Evolutionary conservation across 208 protist species (phyloP).

Genomic region (Wallacemonas sp.): DNA sequence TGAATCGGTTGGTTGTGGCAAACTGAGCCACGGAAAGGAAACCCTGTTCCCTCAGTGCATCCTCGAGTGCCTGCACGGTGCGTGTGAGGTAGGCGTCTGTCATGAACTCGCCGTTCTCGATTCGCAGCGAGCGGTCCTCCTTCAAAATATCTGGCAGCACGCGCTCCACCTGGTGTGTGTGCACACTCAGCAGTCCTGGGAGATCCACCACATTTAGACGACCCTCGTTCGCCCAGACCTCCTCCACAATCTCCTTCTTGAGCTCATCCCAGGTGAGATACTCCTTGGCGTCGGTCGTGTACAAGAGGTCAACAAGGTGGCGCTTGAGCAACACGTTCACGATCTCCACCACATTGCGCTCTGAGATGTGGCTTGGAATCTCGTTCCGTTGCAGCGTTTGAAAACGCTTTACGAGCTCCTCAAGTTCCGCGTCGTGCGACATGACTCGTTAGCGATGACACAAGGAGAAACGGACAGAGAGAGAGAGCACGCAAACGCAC

Average conservation of each 20-base stretch:
- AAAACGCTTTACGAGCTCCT: slow-evolving; percentile 66
- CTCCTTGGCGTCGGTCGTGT: slow-evolving; percentile 81
- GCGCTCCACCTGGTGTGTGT: slow-evolving; percentile 65
- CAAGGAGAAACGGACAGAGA: too few relatives aligned
- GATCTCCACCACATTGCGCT: slow-evolving; percentile 85
- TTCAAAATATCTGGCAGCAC: slow-evolving; percentile 66
- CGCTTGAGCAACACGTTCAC: slow-evolving; percentile 67
- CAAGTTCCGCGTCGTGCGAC: slow-evolving; percentile 48
- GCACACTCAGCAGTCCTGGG: slow-evolving; percentile 67
- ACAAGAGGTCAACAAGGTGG: slow-evolving; percentile 73
- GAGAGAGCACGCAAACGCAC: neutral
- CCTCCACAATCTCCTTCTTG: slow-evolving; percentile 72
- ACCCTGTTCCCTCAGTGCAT: slow-evolving; percentile 62
- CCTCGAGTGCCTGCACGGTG: slow-evolving; percentile 44
- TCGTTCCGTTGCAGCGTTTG: slow-evolving; percentile 67
- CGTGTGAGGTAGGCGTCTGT: slow-evolving; percentile 64
- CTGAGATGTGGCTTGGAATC: slow-evolving; percentile 65
- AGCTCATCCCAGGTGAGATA: slow-evolving; percentile 85
- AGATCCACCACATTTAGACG: slow-evolving; percentile 78
- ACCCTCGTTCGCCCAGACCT: slow-evolving; percentile 70
- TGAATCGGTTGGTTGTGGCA: slow-evolving; percentile 59
- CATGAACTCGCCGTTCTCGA: slow-evolving; percentile 72
- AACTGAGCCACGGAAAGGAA: slow-evolving; percentile 65
- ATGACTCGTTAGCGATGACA: neutral
- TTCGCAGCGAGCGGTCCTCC: slow-evolving; percentile 37